A percentile compares a stretch with the other conserved stretches of the same genome.
Evolutionary conservation across 1,284 basidiomycete species (phyloP).

Genomic region (Phylloporus sp.): DNA sequence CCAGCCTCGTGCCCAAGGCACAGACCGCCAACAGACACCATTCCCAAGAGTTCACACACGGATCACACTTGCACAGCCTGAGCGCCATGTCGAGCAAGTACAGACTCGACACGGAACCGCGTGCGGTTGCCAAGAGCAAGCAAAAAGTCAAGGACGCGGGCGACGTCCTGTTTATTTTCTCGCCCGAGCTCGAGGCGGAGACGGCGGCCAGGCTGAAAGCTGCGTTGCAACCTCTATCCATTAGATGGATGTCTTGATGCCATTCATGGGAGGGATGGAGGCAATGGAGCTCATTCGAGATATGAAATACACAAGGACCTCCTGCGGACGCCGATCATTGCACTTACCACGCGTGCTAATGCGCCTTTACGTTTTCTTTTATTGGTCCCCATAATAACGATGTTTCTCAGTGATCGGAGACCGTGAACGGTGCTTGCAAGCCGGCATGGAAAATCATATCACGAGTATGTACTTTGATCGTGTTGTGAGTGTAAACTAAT

Average conservation of each 20-base stretch:
- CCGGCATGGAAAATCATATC: constrained; percentile 86
- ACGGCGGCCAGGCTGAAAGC: constrained; percentile 40
- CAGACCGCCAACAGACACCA: constrained; percentile 20
- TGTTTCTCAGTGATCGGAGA: constrained; percentile 87
- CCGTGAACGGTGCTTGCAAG: constrained; percentile 90
- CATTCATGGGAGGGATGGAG: constrained; percentile 95
- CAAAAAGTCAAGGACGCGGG: constrained; percentile 41
- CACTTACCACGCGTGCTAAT: constrained; percentile 92
- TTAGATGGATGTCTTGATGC: constrained; percentile 99
- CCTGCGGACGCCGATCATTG: constrained; percentile 90
- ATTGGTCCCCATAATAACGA: constrained; percentile 15
- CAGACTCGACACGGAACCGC: constrained; percentile 30
- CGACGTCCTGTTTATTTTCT: constrained; percentile 43
- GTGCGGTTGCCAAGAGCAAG: constrained; percentile 19
- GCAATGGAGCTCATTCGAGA: constrained; percentile 84
- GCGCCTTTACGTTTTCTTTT: constrained; percentile 42
- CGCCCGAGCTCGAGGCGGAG: constrained; percentile 39
- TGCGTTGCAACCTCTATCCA: constrained; percentile 27
- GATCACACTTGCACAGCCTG: constrained; percentile 32
- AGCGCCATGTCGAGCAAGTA: constrained; percentile 38
- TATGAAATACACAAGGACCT: constrained; percentile 83
- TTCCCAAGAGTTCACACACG: constrained; percentile 34
- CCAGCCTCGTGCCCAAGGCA: constrained; percentile 9
- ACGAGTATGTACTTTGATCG: constrained; percentile 63
- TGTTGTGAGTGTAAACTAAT: constrained; percentile 9